These are phyloP conservation scores for Arthrobotrys iridis DNA, from an alignment of 2,329 filamentous ascomycete species.

Conservation along the genomic window DNA sequence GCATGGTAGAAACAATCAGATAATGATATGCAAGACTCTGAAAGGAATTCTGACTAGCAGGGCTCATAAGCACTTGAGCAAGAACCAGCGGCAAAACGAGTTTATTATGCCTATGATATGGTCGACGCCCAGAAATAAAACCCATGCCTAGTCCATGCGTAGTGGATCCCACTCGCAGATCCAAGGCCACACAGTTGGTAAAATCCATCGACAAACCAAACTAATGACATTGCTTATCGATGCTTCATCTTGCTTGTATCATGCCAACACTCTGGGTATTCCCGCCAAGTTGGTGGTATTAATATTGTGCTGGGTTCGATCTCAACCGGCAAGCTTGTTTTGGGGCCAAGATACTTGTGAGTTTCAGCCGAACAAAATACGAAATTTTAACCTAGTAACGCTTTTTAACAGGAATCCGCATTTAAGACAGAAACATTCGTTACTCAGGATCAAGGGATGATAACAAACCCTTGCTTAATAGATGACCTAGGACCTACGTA, in stretches of 20 bases:
- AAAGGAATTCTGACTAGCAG: neutral
- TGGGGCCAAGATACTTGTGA: constrained; percentile 26
- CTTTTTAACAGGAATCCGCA: too few species aligned
- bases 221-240: constrained; percentile 31
- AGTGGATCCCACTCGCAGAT: constrained; percentile 40
- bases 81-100: constrained; percentile 34
- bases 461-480: neutral
- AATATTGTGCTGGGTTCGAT: constrained; percentile 4
- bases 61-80: neutral
- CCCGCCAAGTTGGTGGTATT: constrained; percentile 29
- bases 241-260: constrained; percentile 50
- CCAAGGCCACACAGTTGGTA: constrained; percentile 26
- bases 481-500: constrained; percentile 31
- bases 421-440: neutral
- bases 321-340: constrained; percentile 23
- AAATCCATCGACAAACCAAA: constrained; percentile 21
- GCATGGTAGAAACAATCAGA: neutral
- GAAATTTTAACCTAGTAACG: too few species aligned
- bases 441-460: neutral
- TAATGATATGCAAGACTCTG: neutral
- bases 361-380: constrained; percentile 21
- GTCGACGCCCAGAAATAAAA: constrained; percentile 41
- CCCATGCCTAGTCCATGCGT: constrained; percentile 25
- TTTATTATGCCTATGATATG: constrained; percentile 27
- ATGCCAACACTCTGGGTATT: constrained; percentile 29